A percentile compares a stretch with the other conserved stretches of the same genome.
Conservation (phyloP, 2,329 filamentous ascomycete species). For the Diplocarpon rosae region DNA sequence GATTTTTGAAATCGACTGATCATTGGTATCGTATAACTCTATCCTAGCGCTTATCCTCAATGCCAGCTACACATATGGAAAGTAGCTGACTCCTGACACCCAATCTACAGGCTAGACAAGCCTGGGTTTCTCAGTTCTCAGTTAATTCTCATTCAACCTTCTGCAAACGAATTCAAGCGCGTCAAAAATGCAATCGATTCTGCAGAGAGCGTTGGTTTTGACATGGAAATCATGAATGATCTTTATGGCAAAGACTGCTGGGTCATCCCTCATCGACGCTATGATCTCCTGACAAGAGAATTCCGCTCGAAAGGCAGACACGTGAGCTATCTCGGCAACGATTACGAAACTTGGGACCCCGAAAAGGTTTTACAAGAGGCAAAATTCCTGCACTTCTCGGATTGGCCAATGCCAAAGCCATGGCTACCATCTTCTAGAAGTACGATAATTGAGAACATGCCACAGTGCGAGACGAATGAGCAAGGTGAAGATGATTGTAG, state of each 20-base stretch:
- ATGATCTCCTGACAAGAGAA: constrained; percentile 43
- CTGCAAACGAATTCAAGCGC: constrained; percentile 38
- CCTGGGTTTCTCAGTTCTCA: constrained; percentile 47
- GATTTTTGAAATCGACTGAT: too few species aligned
- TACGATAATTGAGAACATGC: constrained; percentile 21
- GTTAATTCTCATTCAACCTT: constrained; percentile 51
- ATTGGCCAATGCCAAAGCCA: constrained; percentile 50
- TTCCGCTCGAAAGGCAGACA: constrained; percentile 40
- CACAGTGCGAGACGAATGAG: constrained; percentile 14
- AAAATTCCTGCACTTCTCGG: constrained; percentile 48
- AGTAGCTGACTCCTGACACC: too few species aligned
- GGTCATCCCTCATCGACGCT: constrained; percentile 44
- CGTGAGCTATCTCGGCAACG: constrained; percentile 36
- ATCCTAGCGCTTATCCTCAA: too few species aligned
- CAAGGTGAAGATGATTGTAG: constrained; percentile 23
- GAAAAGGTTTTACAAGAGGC: constrained; percentile 38
- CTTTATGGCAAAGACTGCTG: constrained; percentile 40
- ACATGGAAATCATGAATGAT: constrained; percentile 44
- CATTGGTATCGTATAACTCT: too few species aligned
- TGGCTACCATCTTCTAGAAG: constrained; percentile 28
- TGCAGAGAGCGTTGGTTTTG: constrained; percentile 29
- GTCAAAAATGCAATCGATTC: constrained; percentile 21
- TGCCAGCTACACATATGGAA: too few species aligned
- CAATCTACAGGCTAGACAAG: constrained; percentile 50
- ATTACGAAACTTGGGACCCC: constrained; percentile 41